These are phyloP conservation scores for Aureobasidium sp. DNA, from an alignment of 2,329 filamentous ascomycete genomes.

Conservation along the genomic window DNA sequence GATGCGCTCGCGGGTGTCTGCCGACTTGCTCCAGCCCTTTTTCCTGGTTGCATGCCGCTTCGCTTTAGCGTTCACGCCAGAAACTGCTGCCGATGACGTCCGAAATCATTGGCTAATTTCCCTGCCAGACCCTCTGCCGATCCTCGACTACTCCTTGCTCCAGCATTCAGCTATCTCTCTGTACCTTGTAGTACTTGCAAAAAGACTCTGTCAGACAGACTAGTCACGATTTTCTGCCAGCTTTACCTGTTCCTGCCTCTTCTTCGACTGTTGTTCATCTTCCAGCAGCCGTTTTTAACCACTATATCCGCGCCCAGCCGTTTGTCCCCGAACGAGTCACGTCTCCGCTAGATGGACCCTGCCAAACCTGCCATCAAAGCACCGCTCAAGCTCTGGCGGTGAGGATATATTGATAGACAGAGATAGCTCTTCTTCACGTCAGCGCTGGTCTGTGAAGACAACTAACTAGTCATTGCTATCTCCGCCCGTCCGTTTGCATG, in stretches of 20 bases:
- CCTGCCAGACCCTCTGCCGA: background rate
- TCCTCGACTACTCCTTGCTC: slow-evolving; percentile 5
- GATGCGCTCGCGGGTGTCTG: background rate
- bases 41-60: background rate
- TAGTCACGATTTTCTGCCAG: background rate
- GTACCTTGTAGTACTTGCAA: slow-evolving; percentile 1
- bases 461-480: slow-evolving; percentile 4
- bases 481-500: slow-evolving; percentile 3
- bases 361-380: background rate
- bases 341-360: background rate
- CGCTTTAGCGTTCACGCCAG: background rate
- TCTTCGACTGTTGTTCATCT: slow-evolving; percentile 2
- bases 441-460: slow-evolving; percentile 1
- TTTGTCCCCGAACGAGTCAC: background rate
- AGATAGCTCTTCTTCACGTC: slow-evolving; percentile 4
- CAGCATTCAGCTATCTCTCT: background rate
- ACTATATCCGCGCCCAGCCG: background rate
- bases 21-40: background rate
- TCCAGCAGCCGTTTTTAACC: slow-evolving; percentile 10
- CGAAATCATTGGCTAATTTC: slow-evolving; percentile 7
- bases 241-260: slow-evolving; percentile 4
- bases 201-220: background rate
- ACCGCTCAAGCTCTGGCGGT: slow-evolving; percentile 6
- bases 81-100: slow-evolving; percentile 3
- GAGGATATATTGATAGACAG: slow-evolving; percentile 2